phyloP scores from a whole-genome alignment of 768 basidiomycete species.

The Tephrocybe sp. region DNA sequence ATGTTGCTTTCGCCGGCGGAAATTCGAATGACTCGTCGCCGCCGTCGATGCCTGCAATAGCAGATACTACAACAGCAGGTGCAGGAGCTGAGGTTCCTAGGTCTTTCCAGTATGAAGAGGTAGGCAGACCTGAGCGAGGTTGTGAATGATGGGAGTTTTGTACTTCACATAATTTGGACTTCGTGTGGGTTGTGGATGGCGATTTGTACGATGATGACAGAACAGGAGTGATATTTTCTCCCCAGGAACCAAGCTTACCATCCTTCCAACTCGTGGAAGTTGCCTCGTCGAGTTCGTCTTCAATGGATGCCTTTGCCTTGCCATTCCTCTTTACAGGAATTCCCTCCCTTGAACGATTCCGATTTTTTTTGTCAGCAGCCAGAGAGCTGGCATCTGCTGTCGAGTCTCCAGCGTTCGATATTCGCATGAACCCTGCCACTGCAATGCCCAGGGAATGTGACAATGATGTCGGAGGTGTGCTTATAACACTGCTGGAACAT shows the following conservation, averaged over 20 bases:
- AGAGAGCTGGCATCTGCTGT: background rate
- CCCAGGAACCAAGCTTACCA: slow-evolving; percentile 33
- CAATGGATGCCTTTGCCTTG: slow-evolving; percentile 29
- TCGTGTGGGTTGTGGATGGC: slow-evolving; percentile 27
- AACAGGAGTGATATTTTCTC: slow-evolving; percentile 34
- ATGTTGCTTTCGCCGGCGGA: slow-evolving; percentile 21
- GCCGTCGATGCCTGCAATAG: slow-evolving; percentile 43
- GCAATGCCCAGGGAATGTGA: slow-evolving; percentile 46
- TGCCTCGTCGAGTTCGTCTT: slow-evolving; percentile 30
- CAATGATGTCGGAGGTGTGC: slow-evolving; percentile 58
- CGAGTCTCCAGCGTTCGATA: slow-evolving; percentile 28
- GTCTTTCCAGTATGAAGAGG: slow-evolving; percentile 47
- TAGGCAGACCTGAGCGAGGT: slow-evolving; percentile 36
- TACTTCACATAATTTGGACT: slow-evolving; percentile 28
- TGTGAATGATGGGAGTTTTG: slow-evolving; percentile 29
- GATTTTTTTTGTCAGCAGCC: slow-evolving; percentile 13
- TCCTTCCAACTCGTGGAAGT: slow-evolving; percentile 40
- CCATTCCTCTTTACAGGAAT: slow-evolving; percentile 31
- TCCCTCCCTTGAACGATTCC: slow-evolving; percentile 22
- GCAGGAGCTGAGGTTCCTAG: slow-evolving; percentile 50
- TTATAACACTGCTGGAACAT: slow-evolving; percentile 42
- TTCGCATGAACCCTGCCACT: slow-evolving; percentile 38
- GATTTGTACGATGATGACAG: slow-evolving; percentile 38
- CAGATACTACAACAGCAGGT: slow-evolving; percentile 51
- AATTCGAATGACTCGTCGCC: slow-evolving; percentile 37